Evolutionary conservation across 2,329 filamentous ascomycete species (phyloP).

Genomic region (Aschersonia sp.): DNA sequence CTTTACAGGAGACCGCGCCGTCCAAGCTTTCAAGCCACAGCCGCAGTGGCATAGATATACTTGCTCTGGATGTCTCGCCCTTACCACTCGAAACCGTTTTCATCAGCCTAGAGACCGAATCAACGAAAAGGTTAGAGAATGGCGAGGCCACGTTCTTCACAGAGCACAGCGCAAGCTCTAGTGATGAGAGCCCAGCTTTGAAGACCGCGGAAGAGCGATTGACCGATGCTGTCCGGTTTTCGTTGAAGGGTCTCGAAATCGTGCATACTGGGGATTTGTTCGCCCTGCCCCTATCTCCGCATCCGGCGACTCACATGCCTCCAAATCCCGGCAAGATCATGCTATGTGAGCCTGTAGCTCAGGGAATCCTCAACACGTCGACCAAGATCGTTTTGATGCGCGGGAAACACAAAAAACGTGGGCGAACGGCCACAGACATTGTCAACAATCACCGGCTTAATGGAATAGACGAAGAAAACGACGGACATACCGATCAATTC

Average conservation of each 20-base stretch:
- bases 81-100: constrained; percentile 73
- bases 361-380: constrained; percentile 61
- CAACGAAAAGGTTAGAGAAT: constrained; percentile 66
- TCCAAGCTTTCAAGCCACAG: constrained; percentile 60
- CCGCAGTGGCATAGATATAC: constrained; percentile 68
- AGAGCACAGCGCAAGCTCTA: constrained; percentile 32
- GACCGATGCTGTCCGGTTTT: constrained; percentile 54
- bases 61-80: constrained; percentile 67
- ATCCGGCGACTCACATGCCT: constrained; percentile 75
- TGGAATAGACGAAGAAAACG: constrained; percentile 49
- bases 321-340: constrained; percentile 76
- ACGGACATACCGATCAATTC: constrained; percentile 81
- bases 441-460: constrained; percentile 30
- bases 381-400: constrained; percentile 76
- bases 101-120: constrained; percentile 69
- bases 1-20: constrained; percentile 57
- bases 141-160: constrained; percentile 72
- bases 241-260: constrained; percentile 56
- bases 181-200: constrained; percentile 22
- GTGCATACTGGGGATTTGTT: constrained; percentile 75
- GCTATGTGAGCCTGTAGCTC: constrained; percentile 87
- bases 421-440: constrained; percentile 31
- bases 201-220: constrained; percentile 40
- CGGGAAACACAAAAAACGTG: constrained; percentile 41
- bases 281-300: constrained; percentile 61